phyloP scores from a whole-genome alignment of 768 basidiomycete genomes.

The Pleurotus giganteus region DNA sequence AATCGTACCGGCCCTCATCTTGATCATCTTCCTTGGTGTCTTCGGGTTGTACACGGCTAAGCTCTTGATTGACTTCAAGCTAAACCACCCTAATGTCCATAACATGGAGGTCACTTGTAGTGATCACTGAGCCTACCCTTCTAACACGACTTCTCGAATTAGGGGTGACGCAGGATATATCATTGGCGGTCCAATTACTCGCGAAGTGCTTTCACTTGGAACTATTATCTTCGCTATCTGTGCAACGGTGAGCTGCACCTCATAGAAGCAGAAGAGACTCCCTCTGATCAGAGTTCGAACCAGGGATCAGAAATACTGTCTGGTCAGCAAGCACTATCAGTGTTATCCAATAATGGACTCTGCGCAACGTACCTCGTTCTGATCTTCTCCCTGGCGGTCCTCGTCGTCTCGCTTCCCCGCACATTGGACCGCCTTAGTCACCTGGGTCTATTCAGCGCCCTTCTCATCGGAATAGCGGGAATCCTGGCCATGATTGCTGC shows the following conservation, averaged over 20 bases:
- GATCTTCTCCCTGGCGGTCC: constrained; percentile 43
- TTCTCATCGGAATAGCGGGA: constrained; percentile 42
- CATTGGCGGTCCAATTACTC: constrained; percentile 43
- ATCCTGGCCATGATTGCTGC: constrained; percentile 51
- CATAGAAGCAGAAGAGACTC: constrained; percentile 11
- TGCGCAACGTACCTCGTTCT: constrained; percentile 43
- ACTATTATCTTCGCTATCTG: constrained; percentile 53
- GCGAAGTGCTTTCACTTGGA: constrained; percentile 43
- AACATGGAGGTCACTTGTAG: constrained; percentile 36
- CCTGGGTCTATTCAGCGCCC: constrained; percentile 43
- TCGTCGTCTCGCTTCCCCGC: constrained; percentile 43
- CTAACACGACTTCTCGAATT: not conserved
- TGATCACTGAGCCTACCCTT: not conserved
- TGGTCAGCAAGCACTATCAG: constrained; percentile 50
- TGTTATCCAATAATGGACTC: constrained; percentile 45
- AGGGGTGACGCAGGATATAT: constrained; percentile 53
- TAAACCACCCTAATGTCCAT: constrained; percentile 53
- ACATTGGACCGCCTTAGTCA: constrained; percentile 45
- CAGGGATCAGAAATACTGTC: constrained; percentile 49
- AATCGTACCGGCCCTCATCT: constrained; percentile 47
- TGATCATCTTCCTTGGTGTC: constrained; percentile 50
- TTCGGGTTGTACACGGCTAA: constrained; percentile 53
- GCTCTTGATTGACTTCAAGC: constrained; percentile 53
- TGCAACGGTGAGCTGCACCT: constrained; percentile 34
- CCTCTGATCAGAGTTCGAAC: not conserved